Percentiles rank a stretch among this genome's conserved stretches.
Conservation (phyloP, 2,329 filamentous ascomycete species). For the Pseudogymnoascus sp. region DNA sequence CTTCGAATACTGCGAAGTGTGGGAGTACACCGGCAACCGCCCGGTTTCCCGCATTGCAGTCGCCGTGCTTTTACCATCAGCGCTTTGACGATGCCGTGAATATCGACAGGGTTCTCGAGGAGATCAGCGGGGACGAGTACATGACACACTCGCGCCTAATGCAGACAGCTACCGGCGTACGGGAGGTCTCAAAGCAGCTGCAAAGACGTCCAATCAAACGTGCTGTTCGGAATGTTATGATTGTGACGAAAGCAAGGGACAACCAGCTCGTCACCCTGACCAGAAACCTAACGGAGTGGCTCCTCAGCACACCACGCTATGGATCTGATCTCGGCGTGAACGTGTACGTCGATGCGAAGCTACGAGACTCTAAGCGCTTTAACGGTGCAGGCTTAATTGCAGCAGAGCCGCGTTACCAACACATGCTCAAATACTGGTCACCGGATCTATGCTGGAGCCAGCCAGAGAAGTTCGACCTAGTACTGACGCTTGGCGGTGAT, state of each 20-base stretch:
- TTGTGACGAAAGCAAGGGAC: slow-evolving; percentile 94
- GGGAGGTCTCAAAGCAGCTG: slow-evolving; percentile 91
- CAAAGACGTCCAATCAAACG: slow-evolving; percentile 87
- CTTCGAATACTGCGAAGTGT: slow-evolving; percentile 26
- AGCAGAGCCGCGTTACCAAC: slow-evolving; percentile 65
- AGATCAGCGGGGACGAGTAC: slow-evolving; percentile 81
- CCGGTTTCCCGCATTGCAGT: slow-evolving; percentile 64
- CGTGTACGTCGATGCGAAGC: slow-evolving; percentile 96
- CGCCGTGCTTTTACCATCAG: slow-evolving; percentile 96
- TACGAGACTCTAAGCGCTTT: slow-evolving; percentile 82
- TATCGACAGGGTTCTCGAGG: slow-evolving; percentile 87
- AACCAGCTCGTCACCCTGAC: slow-evolving; percentile 87
- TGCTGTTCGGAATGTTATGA: slow-evolving; percentile 92
- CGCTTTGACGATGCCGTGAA: slow-evolving; percentile 94
- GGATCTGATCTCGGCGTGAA: slow-evolving; percentile 85
- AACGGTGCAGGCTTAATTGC: slow-evolving; percentile 63
- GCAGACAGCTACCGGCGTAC: slow-evolving; percentile 88
- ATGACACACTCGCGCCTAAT: slow-evolving; percentile 91
- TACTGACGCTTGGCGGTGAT: slow-evolving; percentile 78
- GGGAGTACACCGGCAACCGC: slow-evolving; percentile 28
- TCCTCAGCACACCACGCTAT: slow-evolving; percentile 82
- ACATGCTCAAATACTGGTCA: slow-evolving; percentile 92
- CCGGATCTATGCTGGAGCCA: slow-evolving; percentile 90
- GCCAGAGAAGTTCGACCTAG: slow-evolving; percentile 92
- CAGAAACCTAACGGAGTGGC: slow-evolving; percentile 77